Evolutionary conservation across 1,284 basidiomycete species (phyloP).

Genomic region (Paramarasmius palmivorus): DNA sequence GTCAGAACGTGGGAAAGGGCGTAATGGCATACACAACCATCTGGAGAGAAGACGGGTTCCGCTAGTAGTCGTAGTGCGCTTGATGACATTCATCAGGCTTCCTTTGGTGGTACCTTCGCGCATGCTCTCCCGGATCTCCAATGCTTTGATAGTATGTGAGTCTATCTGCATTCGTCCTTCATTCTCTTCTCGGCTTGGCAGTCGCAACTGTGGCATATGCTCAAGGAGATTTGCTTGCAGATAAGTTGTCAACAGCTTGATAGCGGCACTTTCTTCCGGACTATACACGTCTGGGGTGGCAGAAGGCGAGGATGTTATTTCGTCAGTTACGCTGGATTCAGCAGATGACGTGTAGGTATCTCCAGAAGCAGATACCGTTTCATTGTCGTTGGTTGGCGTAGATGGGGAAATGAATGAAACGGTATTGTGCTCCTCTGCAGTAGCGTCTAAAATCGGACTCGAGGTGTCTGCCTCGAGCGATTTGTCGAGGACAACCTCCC

Average conservation of each 20-base stretch:
- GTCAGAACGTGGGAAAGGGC: background rate
- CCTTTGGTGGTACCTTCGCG: conserved; percentile 75
- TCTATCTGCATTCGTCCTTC: conserved; percentile 85
- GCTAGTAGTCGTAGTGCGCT: conserved; percentile 78
- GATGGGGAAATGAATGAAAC: conserved; percentile 43
- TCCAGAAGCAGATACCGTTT: background rate
- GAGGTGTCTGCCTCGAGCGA: conserved; percentile 34
- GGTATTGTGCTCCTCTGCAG: conserved; percentile 54
- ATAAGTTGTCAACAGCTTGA: conserved; percentile 69
- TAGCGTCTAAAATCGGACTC: conserved; percentile 46
- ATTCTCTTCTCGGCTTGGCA: conserved; percentile 60
- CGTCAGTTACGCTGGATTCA: conserved; percentile 17
- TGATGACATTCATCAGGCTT: conserved; percentile 77
- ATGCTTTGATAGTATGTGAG: conserved; percentile 84
- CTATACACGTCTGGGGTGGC: conserved; percentile 24
- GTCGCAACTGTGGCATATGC: conserved; percentile 67
- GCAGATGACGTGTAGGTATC: background rate
- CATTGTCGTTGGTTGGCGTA: background rate
- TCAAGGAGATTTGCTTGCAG: conserved; percentile 77
- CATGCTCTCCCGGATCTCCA: conserved; percentile 83
- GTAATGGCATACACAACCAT: conserved; percentile 61
- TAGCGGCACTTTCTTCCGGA: conserved; percentile 55
- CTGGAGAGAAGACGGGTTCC: conserved; percentile 78
- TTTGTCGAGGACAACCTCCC: conserved; percentile 76
- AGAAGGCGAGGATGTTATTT: conserved; percentile 15